Evolutionary conservation across 257 asterid genomes (phyloP).

Genomic region (Solanum sitiens): DNA sequence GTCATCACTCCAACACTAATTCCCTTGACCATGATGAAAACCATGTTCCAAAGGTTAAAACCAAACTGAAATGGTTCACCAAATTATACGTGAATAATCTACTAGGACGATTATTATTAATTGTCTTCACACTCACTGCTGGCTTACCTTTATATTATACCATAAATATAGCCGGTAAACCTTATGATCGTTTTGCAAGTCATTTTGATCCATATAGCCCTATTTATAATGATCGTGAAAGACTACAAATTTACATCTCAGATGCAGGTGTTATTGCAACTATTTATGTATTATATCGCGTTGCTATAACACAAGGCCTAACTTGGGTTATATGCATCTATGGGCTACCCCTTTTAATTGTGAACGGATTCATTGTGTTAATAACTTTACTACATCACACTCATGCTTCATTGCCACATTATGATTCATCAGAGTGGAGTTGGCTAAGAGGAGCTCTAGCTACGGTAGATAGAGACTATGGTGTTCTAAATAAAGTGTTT

Average conservation of each 20-base stretch:
- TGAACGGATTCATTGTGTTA: neutral
- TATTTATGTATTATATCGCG: neutral
- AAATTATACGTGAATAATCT: neutral
- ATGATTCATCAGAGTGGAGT: neutral
- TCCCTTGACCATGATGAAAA: neutral
- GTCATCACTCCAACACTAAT: neutral
- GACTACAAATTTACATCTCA: neutral
- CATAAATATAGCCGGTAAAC: neutral
- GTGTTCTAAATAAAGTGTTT: neutral
- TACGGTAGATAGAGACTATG: neutral
- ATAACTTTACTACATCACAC: neutral
- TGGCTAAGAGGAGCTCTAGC: neutral
- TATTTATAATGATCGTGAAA: neutral
- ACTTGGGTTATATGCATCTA: neutral
- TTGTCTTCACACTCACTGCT: neutral
- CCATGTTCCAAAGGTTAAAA: neutral
- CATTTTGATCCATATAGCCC: constrained; percentile 6
- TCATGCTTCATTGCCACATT: neutral
- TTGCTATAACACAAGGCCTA: neutral
- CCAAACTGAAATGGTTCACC: neutral
- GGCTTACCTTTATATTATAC: neutral
- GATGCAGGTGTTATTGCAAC: neutral
- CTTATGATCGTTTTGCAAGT: neutral
- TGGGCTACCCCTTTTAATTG: neutral
- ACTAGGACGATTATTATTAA: neutral